Evolutionary conservation across 1,139 yeast species (phyloP), one percentile per base, ranked within the genome.

Genomic region (Candida sanyaensis): DNA sequence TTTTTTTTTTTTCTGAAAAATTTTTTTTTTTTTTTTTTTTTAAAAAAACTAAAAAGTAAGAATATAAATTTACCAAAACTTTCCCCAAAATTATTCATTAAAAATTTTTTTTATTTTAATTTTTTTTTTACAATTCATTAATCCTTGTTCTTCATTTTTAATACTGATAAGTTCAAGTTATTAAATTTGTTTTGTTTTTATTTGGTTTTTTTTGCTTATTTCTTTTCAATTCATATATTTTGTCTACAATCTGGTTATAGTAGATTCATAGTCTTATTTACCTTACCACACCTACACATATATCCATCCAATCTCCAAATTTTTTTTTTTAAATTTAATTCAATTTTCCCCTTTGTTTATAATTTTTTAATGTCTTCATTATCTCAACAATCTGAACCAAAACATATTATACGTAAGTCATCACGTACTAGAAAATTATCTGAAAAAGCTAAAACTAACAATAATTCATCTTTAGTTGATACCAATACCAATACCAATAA

Each of bases 371-470:
- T 61, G 63, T 27, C 45, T 38, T 55, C 64, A 50, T 24, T 40
- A 21, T 11, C 36, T 17, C 28, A 26, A 26, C 28, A 26, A 26
- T 34, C 37, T 8, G 11, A 13, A 34, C 37, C 13, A 34, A 17
- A 34, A 33, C 37, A 23, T 13, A 40, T 17, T 30, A 60, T 62
- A 56, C 72, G 73, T 65, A 68, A 66, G 70, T 68, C 71, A 58
- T 53, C 53, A 49, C 66, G 72, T 53, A 56, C 59, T 44, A 64
- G 68, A 48, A 65, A 62, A 42, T 50, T 56, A 52, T 57, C 64
- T 45, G 51, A 53, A 33, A 64, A 62, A 53, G 64, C 56, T 11
- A 40, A 40, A 31, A 50, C 52, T 49, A 50, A 49, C 52, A 44
- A 17, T 17, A 17, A 27, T n/a, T 28, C 26, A 9, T 17, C 46